Evolutionary conservation across 202 grass and related monocot species (phyloP), one percentile per base, ranked within the genome.

Genomic region (Carex sylvatica): DNA sequence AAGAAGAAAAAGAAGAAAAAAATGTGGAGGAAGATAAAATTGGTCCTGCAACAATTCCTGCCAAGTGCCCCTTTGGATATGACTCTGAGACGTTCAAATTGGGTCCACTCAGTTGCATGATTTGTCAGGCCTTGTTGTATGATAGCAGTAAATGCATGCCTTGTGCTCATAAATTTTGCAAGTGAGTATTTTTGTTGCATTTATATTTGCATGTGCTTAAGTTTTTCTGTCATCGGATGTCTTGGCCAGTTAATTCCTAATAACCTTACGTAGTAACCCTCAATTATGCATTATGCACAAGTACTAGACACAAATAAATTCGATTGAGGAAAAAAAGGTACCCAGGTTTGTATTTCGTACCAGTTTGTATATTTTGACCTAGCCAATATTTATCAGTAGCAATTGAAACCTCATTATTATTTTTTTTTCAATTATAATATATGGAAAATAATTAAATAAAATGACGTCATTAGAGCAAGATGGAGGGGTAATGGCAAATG

Each of bases 111-210:
- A 98, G 95, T 84, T 98, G 95, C 91, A 95, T 98, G 88, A 66
- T 98, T 53, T 98, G 92, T 82, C 84, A 93, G 80, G 88, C 91
- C 0, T 84, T 98, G 82, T 92, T 95, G 70, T 89, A 90, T 77
- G 84, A 93, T 53, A 93, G 88, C 70, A 93, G 95, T 85, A 93
- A 91, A 86, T 98, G 95, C 81, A 72, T 53, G 26, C 95, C 95
- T 1, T 98, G 95, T 23, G 69, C 89, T 6, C 95, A 98, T 83
- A 98, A 95, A 85, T 98, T 95, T 86, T 95, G 95, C 95, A 95
- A 89, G 95, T 98, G 74, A 10, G 95, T 85, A 36, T 42, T 64
- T 56, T 56, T 35, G 15, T 75, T 75, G 71, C 24, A 75, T 55
- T 1, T 54, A 31, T 22, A 31, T n/a, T 35, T 33, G n/a, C 0